Percentiles rank a stretch among this genome's conserved stretches.
phyloP scores from a whole-genome alignment of 306 rosid genomes.

The Casuarina equisetifolia region DNA sequence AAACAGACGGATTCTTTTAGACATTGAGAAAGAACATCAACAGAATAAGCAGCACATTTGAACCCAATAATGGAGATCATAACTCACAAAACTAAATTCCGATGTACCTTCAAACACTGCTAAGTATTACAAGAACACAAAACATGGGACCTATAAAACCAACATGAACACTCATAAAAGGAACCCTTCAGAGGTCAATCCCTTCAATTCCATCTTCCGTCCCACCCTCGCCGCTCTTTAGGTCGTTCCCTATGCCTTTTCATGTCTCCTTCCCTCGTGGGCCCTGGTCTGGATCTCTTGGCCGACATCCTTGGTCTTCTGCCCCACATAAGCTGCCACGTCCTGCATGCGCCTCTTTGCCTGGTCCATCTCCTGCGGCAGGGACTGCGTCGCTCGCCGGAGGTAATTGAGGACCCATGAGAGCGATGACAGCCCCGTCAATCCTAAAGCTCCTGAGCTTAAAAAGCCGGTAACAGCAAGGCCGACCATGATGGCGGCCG shows the following conservation, averaged over 20 bases:
- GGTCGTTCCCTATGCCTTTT: constrained; percentile 6
- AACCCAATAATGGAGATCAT: not conserved
- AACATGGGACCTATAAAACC: not conserved
- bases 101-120: not conserved
- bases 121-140: not conserved
- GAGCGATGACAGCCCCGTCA: constrained; percentile 61
- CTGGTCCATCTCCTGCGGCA: constrained; percentile 48
- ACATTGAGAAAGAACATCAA: too few relatives aligned
- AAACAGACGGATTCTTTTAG: too few relatives aligned
- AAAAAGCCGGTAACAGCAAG: constrained; percentile 53
- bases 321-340: constrained; percentile 54
- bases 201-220: constrained; percentile 19
- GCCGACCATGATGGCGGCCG: constrained; percentile 46
- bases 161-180: constrained; percentile 5
- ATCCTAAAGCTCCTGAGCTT: constrained; percentile 54
- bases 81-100: not conserved
- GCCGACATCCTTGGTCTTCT: constrained; percentile 80
- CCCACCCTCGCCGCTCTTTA: not conserved
- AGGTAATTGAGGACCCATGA: constrained; percentile 58
- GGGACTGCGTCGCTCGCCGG: constrained; percentile 25
- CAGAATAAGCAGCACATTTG: not conserved
- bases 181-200: not conserved
- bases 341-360: constrained; percentile 58
- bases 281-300: constrained; percentile 67
- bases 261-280: constrained; percentile 64